phyloP scores from a whole-genome alignment of 2,329 filamentous ascomycete species.

The Colletotrichum eleusines region DNA sequence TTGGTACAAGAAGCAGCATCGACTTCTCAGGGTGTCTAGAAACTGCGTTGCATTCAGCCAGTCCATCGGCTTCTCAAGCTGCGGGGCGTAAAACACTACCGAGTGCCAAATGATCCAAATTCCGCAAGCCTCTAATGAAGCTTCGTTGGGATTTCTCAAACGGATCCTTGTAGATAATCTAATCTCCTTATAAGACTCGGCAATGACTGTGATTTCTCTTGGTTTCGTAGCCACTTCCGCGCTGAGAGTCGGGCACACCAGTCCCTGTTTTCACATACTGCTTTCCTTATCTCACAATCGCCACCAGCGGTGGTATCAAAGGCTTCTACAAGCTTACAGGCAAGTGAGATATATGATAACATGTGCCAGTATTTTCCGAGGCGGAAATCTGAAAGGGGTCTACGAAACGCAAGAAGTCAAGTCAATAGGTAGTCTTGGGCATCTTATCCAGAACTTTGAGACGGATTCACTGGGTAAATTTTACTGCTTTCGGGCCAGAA shows the following conservation, averaged over 20 bases:
- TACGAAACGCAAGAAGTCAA: neutral
- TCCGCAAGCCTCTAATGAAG: neutral
- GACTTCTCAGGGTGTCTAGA: neutral
- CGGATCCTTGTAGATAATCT: neutral
- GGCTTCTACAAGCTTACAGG: neutral
- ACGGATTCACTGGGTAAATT: neutral
- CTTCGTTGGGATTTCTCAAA: neutral
- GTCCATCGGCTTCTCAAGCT: too few species aligned
- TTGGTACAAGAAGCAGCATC: neutral
- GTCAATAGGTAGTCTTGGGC: too few species aligned
- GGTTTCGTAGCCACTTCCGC: neutral
- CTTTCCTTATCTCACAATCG: neutral
- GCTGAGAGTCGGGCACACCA: neutral
- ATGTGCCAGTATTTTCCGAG: neutral
- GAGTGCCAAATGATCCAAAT: neutral
- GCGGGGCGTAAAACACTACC: neutral
- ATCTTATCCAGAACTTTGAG: neutral
- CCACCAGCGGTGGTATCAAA: accelerated
- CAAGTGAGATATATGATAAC: neutral
- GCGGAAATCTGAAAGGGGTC: neutral
- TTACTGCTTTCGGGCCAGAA: neutral
- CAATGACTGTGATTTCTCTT: neutral
- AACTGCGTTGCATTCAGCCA: neutral
- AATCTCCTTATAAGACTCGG: too few species aligned
- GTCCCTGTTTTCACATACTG: neutral